Conservation (phyloP, 73 alveolate species). For the Uronychia binucleata region DNA sequence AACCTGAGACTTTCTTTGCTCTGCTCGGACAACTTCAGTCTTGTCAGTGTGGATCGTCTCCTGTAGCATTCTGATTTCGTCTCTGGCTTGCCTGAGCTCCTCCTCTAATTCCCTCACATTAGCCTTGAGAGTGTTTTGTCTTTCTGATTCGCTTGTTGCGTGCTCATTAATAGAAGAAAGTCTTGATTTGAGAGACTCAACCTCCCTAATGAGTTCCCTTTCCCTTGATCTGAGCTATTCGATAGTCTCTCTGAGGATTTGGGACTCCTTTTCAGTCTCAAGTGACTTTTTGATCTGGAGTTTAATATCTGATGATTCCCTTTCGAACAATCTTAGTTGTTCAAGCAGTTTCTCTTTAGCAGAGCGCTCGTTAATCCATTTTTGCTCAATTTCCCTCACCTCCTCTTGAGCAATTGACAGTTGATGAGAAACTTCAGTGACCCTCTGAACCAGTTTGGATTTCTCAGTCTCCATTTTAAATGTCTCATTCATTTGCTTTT, state of each 20-base stretch:
- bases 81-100: slow-evolving; percentile 33
- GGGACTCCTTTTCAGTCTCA: slow-evolving; percentile 27
- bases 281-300: slow-evolving; percentile 25
- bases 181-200: slow-evolving; percentile 33
- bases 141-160: slow-evolving; percentile 20
- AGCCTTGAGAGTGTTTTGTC: background rate
- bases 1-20: slow-evolving; percentile 39
- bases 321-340: slow-evolving; percentile 40
- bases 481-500: slow-evolving; percentile 26
- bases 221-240: slow-evolving; percentile 15
- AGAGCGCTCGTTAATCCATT: background rate
- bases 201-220: slow-evolving; percentile 18
- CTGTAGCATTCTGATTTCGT: slow-evolving; percentile 2
- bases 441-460: slow-evolving; percentile 4
- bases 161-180: slow-evolving; percentile 15
- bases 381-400: slow-evolving; percentile 12
- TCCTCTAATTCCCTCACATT: slow-evolving; percentile 12
- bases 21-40: slow-evolving; percentile 34
- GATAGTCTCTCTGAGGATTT: background rate
- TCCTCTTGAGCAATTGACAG: slow-evolving; percentile 11
- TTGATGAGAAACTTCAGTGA: slow-evolving; percentile 16
- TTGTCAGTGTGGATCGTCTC: slow-evolving; percentile 11
- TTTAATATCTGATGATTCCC: slow-evolving; percentile 37
- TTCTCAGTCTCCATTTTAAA: slow-evolving; percentile 36
- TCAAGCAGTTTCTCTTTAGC: slow-evolving; percentile 25